These are phyloP conservation scores for Thamnidium elegans DNA, from an alignment of 192 early-diverging fungal genomes.

Conservation along the genomic window DNA sequence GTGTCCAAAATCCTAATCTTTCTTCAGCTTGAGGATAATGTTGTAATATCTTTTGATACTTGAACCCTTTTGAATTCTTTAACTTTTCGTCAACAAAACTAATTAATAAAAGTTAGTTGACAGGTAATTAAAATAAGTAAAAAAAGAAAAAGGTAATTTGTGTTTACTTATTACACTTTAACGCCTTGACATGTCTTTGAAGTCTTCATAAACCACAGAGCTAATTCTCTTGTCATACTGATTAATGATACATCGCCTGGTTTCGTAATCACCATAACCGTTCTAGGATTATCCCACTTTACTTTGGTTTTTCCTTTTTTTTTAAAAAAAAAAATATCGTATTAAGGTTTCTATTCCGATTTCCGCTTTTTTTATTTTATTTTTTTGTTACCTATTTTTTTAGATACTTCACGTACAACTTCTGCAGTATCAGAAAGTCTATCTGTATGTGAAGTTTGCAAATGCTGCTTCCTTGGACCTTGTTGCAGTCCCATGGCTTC, in stretches of 20 bases:
- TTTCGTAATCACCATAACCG: conserved; percentile 72
- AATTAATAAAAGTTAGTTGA: neutral
- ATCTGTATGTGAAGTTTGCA: neutral
- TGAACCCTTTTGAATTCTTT: conserved; percentile 55
- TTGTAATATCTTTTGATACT: conserved; percentile 35
- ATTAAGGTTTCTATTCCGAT: no score
- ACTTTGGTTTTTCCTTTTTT: neutral
- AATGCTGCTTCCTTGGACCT: neutral
- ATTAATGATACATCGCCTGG: conserved; percentile 65
- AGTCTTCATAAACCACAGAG: conserved; percentile 59
- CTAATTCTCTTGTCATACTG: conserved; percentile 62
- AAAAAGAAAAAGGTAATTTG: no score
- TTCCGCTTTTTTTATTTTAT: no score
- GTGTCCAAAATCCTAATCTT: conserved; percentile 69
- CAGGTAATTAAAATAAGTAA: no score
- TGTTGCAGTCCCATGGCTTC: no score
- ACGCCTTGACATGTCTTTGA: conserved; percentile 37
- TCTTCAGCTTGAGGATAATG: conserved; percentile 42
- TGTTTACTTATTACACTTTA: conserved; percentile 44
- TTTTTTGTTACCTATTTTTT: neutral
- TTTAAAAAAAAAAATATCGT: no score
- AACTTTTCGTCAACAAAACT: conserved; percentile 63
- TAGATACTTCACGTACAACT: conserved; percentile 1
- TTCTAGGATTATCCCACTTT: neutral
- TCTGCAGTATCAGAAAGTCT: neutral